Conservation (phyloP, 257 asterid genomes). For the Solanum habrochaites region DNA sequence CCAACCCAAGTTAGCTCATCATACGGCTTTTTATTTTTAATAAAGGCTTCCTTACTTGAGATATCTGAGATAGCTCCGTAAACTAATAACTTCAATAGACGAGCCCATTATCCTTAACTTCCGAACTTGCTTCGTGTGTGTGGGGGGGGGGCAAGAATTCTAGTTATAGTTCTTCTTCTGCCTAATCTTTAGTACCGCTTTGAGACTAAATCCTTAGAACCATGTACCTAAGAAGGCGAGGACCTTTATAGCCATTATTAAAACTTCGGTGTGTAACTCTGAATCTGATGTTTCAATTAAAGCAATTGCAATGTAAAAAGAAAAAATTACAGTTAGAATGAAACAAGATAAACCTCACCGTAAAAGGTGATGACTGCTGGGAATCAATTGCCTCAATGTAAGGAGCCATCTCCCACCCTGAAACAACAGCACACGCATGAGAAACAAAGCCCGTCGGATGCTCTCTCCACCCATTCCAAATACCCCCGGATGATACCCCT, state of each 20-base stretch:
- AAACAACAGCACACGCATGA: conserved; percentile 12
- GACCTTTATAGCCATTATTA: not conserved
- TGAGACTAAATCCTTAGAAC: no score
- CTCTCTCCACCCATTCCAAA: not conserved
- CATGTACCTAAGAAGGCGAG: no score
- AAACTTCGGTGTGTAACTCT: not conserved
- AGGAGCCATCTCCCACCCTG: conserved; percentile 93
- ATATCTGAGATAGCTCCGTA: no score
- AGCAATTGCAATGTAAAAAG: not conserved
- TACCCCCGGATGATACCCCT: not conserved
- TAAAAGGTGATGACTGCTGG: conserved; percentile 57
- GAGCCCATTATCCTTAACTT: no score
- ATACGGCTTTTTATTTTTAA: no score
- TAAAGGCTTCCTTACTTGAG: no score
- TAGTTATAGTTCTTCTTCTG: no score
- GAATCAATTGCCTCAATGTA: conserved; percentile 92
- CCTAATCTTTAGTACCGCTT: no score
- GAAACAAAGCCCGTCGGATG: not conserved
- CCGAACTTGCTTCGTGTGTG: no score
- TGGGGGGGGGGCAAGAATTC: no score
- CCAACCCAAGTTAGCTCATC: no score
- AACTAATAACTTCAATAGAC: no score
- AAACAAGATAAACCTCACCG: conserved; percentile 13
- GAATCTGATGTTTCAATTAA: not conserved
- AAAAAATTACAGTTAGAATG: not conserved